A percentile compares a stretch with the other conserved stretches of the same genome.
These are phyloP conservation scores for Ganoderma resinaceum DNA, from an alignment of 1,284 basidiomycete genomes.

Conservation along the genomic window DNA sequence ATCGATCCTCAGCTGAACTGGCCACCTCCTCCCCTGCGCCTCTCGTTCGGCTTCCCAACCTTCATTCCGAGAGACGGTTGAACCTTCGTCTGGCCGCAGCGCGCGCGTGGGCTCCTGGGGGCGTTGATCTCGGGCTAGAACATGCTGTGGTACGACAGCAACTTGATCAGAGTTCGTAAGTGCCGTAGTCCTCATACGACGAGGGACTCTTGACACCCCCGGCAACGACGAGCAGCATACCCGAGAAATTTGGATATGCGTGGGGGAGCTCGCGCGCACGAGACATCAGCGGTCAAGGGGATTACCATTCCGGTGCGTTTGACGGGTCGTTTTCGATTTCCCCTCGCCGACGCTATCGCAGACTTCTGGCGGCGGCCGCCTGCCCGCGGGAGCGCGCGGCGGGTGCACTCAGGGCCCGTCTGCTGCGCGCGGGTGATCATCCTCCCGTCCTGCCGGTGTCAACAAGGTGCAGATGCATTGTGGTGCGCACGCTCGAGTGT, in stretches of 20 bases:
- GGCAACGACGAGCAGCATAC: not conserved
- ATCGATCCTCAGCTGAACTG: not conserved
- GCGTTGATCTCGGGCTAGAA: not conserved
- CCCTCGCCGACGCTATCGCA: not conserved
- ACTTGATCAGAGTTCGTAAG: not conserved
- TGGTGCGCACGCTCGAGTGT: not conserved
- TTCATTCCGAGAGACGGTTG: not conserved
- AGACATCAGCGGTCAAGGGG: not conserved
- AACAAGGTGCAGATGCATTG: not conserved
- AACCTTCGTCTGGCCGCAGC: not conserved
- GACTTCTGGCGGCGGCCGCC: not conserved
- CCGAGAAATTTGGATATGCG: not conserved
- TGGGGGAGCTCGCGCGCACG: not conserved
- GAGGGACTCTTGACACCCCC: not conserved
- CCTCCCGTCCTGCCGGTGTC: not conserved
- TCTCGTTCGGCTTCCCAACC: not conserved
- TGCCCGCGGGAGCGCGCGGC: not conserved
- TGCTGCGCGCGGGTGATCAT: not conserved
- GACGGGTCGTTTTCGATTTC: not conserved
- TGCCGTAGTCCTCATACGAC: not conserved
- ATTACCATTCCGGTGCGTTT: not conserved
- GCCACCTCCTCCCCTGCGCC: not conserved
- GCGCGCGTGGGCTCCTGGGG: not conserved
- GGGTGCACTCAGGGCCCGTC: not conserved
- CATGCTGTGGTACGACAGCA: not conserved